Base-by-base conservation (phyloP, 495 filamentous ascomycete species). In the Trichoderma erinaceum region DNA sequence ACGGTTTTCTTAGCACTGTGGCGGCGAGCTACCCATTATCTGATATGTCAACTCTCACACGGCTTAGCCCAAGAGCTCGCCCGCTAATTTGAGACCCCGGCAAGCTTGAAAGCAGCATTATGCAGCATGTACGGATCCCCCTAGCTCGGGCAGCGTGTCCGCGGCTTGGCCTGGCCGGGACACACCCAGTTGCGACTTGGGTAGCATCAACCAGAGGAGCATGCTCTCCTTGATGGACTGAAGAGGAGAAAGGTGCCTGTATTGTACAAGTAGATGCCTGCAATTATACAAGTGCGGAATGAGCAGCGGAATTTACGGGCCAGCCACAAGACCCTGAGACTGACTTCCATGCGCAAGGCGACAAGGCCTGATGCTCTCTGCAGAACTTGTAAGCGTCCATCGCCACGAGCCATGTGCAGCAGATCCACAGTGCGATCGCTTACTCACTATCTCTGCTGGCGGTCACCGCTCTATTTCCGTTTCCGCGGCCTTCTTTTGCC, bases 31-130 rank as follows among this genome's bases (percentile, higher is more conserved):
- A 29, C 29, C 29, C 29, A 29, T 29, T 29, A 29, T 61, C 27
- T 61, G 56, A 61, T 61, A 25, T 61, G 56, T 61, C 56, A 61
- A 61, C 56, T 61, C 56, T 61, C 12, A 2, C 56, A 25, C 56
- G 27, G 56, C 25, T 32, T 12, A 16, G 27, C 29, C 29, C 29
- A 29, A 29, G 29, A 29, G 16, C 56, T 11, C 11, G 48, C 48
- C 56, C 25, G 56, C 56, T 61, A 61, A 61, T 61, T 61, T 29
- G 56, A 61, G 56, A 61, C 56, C 56, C 56, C n/a, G 56, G 21
- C 56, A 27, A 27, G n/a, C 23, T 61, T 32, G 56, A 25, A 61
- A 61, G 56, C 23, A 29, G 56, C 56, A 61, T 61, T 21, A 61
- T 61, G 56, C 56, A 61, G 6, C 56, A 61, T 13, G 23, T 32